phyloP scores from a whole-genome alignment of 2,329 filamentous ascomycete genomes.

The Karstenula rhodostoma region DNA sequence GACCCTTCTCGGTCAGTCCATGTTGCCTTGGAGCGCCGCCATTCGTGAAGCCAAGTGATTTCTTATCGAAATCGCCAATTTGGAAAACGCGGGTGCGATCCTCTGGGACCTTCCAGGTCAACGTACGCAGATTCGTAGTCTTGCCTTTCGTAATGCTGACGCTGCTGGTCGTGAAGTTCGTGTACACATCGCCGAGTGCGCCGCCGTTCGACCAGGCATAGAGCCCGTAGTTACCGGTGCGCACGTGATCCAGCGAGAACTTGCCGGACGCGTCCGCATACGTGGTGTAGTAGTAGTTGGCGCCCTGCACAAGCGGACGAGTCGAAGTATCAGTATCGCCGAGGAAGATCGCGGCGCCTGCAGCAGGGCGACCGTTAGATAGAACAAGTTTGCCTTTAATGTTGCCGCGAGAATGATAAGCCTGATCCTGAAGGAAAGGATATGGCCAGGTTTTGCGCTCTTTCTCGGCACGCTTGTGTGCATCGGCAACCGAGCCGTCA shows the following conservation, averaged over 20 bases:
- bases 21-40: conserved; percentile 54
- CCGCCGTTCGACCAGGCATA: conserved; percentile 58
- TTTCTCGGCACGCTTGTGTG: conserved; percentile 40
- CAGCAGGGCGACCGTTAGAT: conserved; percentile 55
- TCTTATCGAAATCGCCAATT: conserved; percentile 56
- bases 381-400: conserved; percentile 53
- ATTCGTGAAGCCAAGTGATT: conserved; percentile 51
- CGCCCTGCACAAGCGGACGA: conserved; percentile 54
- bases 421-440: conserved; percentile 51
- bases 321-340: conserved; percentile 54
- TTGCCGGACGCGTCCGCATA: conserved; percentile 50
- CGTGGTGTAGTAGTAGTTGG: conserved; percentile 56
- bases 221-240: conserved; percentile 52
- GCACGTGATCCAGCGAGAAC: conserved; percentile 54
- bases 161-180: conserved; percentile 49
- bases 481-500: conserved; percentile 54
- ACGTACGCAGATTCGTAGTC: conserved; percentile 40
- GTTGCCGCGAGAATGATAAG: conserved; percentile 55
- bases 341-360: conserved; percentile 56
- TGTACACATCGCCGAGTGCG: conserved; percentile 54
- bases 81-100: conserved; percentile 52
- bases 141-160: conserved; percentile 43
- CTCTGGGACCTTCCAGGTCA: conserved; percentile 50
- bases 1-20: conserved; percentile 51
- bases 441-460: conserved; percentile 56